Conservation (phyloP, 2,329 filamentous ascomycete genomes). For the Botrytis tulipae region DNA sequence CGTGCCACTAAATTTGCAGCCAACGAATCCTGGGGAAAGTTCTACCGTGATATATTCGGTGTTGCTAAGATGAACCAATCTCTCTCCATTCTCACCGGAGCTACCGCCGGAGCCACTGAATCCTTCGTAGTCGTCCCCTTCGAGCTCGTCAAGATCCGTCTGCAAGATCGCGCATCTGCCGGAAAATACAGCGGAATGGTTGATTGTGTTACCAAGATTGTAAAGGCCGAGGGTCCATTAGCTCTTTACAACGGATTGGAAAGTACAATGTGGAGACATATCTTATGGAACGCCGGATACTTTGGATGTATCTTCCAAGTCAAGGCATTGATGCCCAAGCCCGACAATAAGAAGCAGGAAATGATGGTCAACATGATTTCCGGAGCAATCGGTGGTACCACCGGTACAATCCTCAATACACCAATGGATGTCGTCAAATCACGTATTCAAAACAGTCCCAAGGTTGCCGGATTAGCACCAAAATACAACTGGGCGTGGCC, state of each 20-base stretch:
- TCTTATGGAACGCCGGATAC: conserved; percentile 92
- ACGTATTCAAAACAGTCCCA: conserved; percentile 90
- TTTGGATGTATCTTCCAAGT: conserved; percentile 99
- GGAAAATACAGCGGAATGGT: conserved; percentile 82
- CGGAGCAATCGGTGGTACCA: conserved; percentile 82
- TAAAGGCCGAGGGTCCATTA: conserved; percentile 77
- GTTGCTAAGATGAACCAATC: conserved; percentile 85
- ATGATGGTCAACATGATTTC: conserved; percentile 86
- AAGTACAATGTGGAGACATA: conserved; percentile 93
- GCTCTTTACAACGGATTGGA: conserved; percentile 96
- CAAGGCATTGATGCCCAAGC: conserved; percentile 75
- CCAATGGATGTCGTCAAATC: conserved; percentile 98
- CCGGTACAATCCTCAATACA: conserved; percentile 90
- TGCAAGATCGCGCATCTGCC: conserved; percentile 92
- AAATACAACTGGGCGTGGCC: conserved; percentile 99
- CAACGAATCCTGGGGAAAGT: conserved; percentile 96
- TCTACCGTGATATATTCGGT: conserved; percentile 87
- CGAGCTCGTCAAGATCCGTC: conserved; percentile 95
- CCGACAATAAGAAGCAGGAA: conserved; percentile 76
- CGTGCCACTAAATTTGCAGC: conserved; percentile 97
- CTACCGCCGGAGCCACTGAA: conserved; percentile 92
- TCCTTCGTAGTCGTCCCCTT: conserved; percentile 97
- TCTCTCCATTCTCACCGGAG: conserved; percentile 88
- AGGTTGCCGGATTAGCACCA: conserved; percentile 73
- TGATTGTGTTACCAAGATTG: conserved; percentile 77